phyloP scores from a whole-genome alignment of 1,284 basidiomycete genomes.

The Boletellus sp. region DNA sequence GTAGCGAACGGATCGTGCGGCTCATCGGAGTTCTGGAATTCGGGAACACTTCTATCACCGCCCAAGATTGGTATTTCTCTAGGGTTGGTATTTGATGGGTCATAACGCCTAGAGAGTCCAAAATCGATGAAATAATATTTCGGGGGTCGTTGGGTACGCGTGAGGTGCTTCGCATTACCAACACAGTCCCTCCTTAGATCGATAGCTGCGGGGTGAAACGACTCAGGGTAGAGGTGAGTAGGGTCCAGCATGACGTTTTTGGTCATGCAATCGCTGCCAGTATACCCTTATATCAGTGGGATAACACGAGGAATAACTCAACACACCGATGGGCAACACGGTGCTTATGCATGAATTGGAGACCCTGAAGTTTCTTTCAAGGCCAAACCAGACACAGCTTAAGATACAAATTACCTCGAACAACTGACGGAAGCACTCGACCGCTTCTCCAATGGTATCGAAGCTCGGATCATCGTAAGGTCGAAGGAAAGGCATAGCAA shows the following conservation, averaged over 20 bases:
- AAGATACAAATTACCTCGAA: no score
- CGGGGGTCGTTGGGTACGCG: conserved; percentile 8
- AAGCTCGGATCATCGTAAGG: conserved; percentile 8
- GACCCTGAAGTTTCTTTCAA: not conserved
- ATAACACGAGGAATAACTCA: no score
- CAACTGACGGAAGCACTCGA: no score
- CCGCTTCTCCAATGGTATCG: no score
- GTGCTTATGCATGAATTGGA: not conserved
- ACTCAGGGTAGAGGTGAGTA: conserved; percentile 1
- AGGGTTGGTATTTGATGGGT: conserved; percentile 14
- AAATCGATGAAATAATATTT: conserved; percentile 19
- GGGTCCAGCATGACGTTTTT: conserved; percentile 15
- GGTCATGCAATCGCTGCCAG: conserved; percentile 14
- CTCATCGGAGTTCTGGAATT: conserved; percentile 15
- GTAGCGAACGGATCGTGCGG: conserved; percentile 34
- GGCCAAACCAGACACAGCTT: no score
- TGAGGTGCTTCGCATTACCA: conserved; percentile 3
- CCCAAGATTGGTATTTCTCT: conserved; percentile 14
- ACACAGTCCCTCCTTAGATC: not conserved
- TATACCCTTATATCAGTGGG: not conserved
- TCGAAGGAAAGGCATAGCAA: conserved; percentile 27
- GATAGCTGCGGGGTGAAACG: conserved; percentile 6
- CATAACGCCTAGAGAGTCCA: conserved; percentile 18
- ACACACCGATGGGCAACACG: no score
- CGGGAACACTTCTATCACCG: conserved; percentile 24